A percentile compares a stretch with the other conserved stretches of the same genome.
Conservation (phyloP, 495 filamentous ascomycete genomes). For the Penicillium chermesinum region DNA sequence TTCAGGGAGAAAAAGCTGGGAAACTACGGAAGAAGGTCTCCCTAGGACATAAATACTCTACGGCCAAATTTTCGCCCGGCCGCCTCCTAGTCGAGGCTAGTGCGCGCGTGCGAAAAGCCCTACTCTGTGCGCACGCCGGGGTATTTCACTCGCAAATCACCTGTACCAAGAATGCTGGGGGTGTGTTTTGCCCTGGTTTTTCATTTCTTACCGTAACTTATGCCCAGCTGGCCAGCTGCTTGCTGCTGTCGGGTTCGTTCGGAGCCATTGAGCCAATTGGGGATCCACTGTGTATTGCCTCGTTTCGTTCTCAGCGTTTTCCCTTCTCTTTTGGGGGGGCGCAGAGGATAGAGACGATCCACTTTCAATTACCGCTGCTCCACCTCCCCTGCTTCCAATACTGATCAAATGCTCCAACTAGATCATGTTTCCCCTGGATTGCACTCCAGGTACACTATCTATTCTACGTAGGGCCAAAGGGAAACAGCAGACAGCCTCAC, state of each 20-base stretch:
- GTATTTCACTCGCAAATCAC: conserved; percentile 19
- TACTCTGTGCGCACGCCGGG: conserved; percentile 27
- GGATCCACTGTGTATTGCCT: neutral
- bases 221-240: neutral
- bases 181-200: conserved; percentile 15
- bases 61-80: conserved; percentile 44
- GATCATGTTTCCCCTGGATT: too few relatives aligned
- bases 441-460: too few relatives aligned
- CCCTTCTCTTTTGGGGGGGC: conserved; percentile 3
- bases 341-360: neutral
- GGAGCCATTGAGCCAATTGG: neutral
- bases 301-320: neutral
- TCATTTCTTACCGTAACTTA: conserved; percentile 5
- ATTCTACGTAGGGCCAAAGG: too few relatives aligned
- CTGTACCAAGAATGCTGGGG: conserved; percentile 21
- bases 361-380: neutral
- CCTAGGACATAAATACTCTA: conserved; percentile 41
- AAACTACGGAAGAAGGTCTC: conserved; percentile 34
- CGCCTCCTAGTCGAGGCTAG: conserved; percentile 34
- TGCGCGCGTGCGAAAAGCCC: conserved; percentile 35
- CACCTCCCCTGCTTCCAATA: neutral
- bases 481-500: neutral
- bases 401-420: too few relatives aligned
- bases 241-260: conserved; percentile 1
- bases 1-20: conserved; percentile 42